phyloP scores from a whole-genome alignment of 1,284 basidiomycete species.

The Pisolithus thermaeus region DNA sequence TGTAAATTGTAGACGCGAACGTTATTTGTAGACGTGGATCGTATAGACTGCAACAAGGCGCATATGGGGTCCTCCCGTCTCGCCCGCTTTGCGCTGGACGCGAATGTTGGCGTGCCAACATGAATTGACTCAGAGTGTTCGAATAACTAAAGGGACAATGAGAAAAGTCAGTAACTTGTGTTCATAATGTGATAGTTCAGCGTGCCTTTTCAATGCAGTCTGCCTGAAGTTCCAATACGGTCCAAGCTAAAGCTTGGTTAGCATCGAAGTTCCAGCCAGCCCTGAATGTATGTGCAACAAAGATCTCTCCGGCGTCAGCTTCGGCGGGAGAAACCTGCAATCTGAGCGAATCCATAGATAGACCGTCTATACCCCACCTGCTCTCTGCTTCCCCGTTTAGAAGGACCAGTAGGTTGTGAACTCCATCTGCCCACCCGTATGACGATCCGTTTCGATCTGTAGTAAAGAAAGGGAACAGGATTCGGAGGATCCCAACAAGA shows the following conservation, averaged over 20 bases:
- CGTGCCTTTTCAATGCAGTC: conserved; percentile 69
- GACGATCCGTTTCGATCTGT: conserved; percentile 18
- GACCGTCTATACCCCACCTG: conserved; percentile 53
- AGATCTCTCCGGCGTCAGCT: conserved; percentile 34
- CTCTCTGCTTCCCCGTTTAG: conserved; percentile 60
- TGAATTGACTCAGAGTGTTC: conserved; percentile 55
- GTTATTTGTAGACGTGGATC: conserved; percentile 23
- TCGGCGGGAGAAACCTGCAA: conserved; percentile 34
- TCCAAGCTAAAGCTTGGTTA: conserved; percentile 75
- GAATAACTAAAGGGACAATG: conserved; percentile 43
- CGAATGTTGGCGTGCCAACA: conserved; percentile 21
- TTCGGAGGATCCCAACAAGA: conserved; percentile 62
- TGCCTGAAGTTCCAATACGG: conserved; percentile 76
- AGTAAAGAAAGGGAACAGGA: conserved; percentile 68
- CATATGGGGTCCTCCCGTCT: conserved; percentile 56
- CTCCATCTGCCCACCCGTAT: conserved; percentile 33
- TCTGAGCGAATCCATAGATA: conserved; percentile 63
- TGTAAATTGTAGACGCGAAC: conserved; percentile 61
- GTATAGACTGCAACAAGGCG: conserved; percentile 50
- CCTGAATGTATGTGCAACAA: conserved; percentile 59
- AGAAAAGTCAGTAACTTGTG: conserved; percentile 13
- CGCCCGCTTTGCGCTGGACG: conserved; percentile 40
- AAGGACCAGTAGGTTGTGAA: conserved; percentile 48
- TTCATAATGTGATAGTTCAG: not conserved
- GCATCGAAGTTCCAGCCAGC: conserved; percentile 69